Evolutionary conservation across 2,329 filamentous ascomycete genomes (phyloP).

Genomic region (Colletotrichum incanum): DNA sequence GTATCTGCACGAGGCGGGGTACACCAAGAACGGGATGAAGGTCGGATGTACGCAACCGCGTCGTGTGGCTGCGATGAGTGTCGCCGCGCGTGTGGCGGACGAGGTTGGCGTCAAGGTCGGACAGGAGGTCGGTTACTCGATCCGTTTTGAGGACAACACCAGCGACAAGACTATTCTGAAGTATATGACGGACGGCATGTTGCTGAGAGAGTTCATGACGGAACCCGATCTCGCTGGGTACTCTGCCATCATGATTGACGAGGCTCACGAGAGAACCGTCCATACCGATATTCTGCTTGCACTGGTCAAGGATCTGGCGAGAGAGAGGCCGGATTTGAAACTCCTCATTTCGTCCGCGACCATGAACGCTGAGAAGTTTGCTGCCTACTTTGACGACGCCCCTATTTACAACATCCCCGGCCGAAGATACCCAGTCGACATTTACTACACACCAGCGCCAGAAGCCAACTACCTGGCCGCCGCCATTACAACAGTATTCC

Average conservation of each 20-base stretch:
- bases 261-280: constrained; percentile 94
- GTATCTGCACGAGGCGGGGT: constrained; percentile 92
- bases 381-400: constrained; percentile 90
- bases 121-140: constrained; percentile 93
- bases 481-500: constrained; percentile 93
- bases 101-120: constrained; percentile 93
- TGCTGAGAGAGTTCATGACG: constrained; percentile 90
- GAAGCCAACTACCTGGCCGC: constrained; percentile 96
- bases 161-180: constrained; percentile 93
- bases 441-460: constrained; percentile 90
- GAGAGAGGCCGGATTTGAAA: constrained; percentile 87
- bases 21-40: constrained; percentile 86
- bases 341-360: constrained; percentile 95
- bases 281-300: constrained; percentile 92
- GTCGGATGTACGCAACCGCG: constrained; percentile 95
- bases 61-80: constrained; percentile 96
- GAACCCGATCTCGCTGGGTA: constrained; percentile 89
- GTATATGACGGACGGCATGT: constrained; percentile 98
- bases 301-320: constrained; percentile 88
- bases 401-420: constrained; percentile 97
- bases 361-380: constrained; percentile 94
- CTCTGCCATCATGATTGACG: constrained; percentile 94
- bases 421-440: constrained; percentile 88
- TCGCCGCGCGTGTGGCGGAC: constrained; percentile 95
- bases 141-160: constrained; percentile 94